Base-by-base conservation (phyloP, 495 filamentous ascomycete genomes). In the Aspergillus cristatus region DNA sequence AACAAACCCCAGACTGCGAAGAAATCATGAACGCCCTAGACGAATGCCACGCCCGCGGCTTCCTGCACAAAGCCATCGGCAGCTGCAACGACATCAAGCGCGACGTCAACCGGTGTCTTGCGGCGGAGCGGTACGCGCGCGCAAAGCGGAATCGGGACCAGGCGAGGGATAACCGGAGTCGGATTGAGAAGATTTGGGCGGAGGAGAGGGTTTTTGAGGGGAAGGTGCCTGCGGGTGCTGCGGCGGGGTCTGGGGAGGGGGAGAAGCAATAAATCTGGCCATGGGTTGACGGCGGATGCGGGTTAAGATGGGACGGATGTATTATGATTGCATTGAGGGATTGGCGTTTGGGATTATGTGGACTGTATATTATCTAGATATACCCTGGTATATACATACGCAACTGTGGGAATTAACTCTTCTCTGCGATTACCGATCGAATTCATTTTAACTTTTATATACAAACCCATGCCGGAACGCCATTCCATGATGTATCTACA, bases 11-110 rank as follows among this genome's bases (percentile, higher is more conserved):
- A 98, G 93, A 78, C 43, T 98, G 91, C 73, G 84, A 88, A 62
- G 87, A 88, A 46, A 74, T 97, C 50, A 95, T 96, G 82, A 76
- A 63, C 14, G 81, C 84, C 34, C 82, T 98, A 41, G 91, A 97
- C 38, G 87, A 94, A 69, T 98, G 91, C 65, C 91, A 98, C 57
- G 88, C 86, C 10, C 73, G 74, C 28, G 90, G 90, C 18, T 97
- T 97, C 67, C 54, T 97, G 7, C 84, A 79, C 72, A 94, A 91
- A 57, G 75, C 82, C 1, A 62, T 84, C 29, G 91, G 91, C 30
- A 86, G 81, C 70, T 98, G 91, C 78, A 97, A 84, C 53, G 73
- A 79, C 22, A 75, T 79, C 34, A 98, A 98, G 60, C 61, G 69
- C 18, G 64, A 85, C 16, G 82, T 98, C 36, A 88, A 81, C 58